Conservation (phyloP, 2,329 filamentous ascomycete species). For the Alternaria alternata region DNA sequence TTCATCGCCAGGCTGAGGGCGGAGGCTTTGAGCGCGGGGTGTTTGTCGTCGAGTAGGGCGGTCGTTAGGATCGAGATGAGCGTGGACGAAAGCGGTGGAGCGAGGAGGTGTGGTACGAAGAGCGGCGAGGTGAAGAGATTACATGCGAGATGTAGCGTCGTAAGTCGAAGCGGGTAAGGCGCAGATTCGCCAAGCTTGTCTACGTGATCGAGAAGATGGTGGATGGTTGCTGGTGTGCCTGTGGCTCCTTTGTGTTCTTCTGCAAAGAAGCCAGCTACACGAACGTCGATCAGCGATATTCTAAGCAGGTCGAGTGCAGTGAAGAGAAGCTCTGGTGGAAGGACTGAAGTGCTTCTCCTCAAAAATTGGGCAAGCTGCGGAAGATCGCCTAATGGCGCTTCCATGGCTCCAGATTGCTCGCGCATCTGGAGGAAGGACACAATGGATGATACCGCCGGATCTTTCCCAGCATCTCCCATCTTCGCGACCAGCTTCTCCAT, state of each 20-base stretch:
- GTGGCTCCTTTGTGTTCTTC: constrained; percentile 70
- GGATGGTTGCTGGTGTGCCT: constrained; percentile 58
- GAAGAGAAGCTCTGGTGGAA: constrained; percentile 75
- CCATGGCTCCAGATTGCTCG: constrained; percentile 64
- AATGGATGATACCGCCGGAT: constrained; percentile 69
- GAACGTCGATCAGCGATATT: constrained; percentile 76
- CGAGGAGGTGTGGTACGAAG: constrained; percentile 71
- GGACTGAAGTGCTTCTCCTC: constrained; percentile 59
- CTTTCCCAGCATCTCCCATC: constrained; percentile 69
- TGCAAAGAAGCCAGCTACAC: constrained; percentile 82
- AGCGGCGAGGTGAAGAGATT: constrained; percentile 83
- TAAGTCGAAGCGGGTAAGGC: constrained; percentile 83
- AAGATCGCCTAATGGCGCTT: constrained; percentile 76
- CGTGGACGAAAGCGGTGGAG: constrained; percentile 57
- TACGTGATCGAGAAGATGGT: constrained; percentile 65
- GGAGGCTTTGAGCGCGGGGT: constrained; percentile 78
- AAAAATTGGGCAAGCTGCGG: constrained; percentile 70
- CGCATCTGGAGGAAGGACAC: constrained; percentile 75
- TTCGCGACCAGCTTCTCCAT: constrained; percentile 83
- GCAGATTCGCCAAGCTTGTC: constrained; percentile 62
- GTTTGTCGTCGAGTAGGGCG: constrained; percentile 78
- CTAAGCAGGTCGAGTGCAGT: constrained; percentile 86
- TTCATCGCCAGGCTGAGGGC: constrained; percentile 88
- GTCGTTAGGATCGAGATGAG: constrained; percentile 76
- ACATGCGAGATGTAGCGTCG: constrained; percentile 82